Percentiles rank a stretch among this genome's conserved stretches.
phyloP scores from a whole-genome alignment of 768 basidiomycete species.

The Phaeolepiota aurea region DNA sequence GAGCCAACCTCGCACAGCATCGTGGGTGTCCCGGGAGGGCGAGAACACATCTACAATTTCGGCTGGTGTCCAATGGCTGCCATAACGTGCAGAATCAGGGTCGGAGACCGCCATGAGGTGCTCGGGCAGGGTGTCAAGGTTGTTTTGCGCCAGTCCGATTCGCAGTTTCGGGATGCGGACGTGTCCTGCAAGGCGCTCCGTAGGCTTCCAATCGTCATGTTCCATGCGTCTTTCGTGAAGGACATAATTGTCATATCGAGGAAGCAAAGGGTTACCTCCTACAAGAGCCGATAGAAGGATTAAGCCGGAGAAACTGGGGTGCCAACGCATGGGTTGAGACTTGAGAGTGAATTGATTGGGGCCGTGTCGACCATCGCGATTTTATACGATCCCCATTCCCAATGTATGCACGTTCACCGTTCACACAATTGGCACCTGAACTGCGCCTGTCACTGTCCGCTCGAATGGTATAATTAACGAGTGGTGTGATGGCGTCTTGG shows the following conservation, averaged over 20 bases:
- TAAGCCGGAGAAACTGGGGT: too few relatives aligned
- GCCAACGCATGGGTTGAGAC: too few relatives aligned
- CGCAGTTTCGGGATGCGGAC: slow-evolving; percentile 31
- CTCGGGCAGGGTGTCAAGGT: slow-evolving; percentile 31
- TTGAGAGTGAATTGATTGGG: too few relatives aligned
- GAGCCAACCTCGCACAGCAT: slow-evolving; percentile 34
- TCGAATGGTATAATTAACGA: too few relatives aligned
- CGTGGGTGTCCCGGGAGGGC: slow-evolving; percentile 27
- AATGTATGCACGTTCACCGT: too few relatives aligned
- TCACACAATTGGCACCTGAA: too few relatives aligned
- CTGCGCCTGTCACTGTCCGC: too few relatives aligned
- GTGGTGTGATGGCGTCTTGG: too few relatives aligned
- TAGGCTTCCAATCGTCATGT: slow-evolving; percentile 32
- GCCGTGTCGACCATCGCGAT: too few relatives aligned
- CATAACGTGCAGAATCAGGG: slow-evolving; percentile 37
- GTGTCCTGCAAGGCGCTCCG: slow-evolving; percentile 22
- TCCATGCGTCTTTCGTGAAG: slow-evolving; percentile 28
- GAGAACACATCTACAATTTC: slow-evolving; percentile 33
- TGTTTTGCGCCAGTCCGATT: slow-evolving; percentile 35
- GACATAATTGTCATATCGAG: slow-evolving; percentile 18
- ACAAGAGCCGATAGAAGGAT: background rate
- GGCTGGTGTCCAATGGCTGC: slow-evolving; percentile 34
- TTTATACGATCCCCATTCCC: too few relatives aligned
- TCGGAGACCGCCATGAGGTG: slow-evolving; percentile 35
- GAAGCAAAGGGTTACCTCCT: background rate